Conservation (phyloP, 345 rosid genomes). For the Firmiana major region DNA sequence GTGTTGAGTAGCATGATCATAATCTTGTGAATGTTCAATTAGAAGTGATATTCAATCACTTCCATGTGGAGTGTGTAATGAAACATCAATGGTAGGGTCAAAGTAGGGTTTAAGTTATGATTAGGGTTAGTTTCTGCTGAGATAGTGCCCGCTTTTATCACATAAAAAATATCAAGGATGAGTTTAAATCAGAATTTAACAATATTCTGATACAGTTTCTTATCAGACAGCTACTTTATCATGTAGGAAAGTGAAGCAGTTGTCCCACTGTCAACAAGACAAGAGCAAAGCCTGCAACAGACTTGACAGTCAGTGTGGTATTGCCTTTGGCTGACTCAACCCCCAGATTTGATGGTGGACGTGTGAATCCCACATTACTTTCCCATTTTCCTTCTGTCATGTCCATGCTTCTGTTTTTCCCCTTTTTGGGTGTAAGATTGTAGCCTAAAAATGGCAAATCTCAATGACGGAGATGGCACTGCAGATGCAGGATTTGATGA, state of each 20-base stretch:
- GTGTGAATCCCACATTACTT: not conserved
- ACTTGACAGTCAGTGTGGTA: slow-evolving; percentile 19
- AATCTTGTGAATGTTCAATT: not conserved
- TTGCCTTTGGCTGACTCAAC: not conserved
- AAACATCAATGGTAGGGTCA: not conserved
- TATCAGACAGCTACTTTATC: too few relatives aligned
- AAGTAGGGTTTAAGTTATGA: too few relatives aligned
- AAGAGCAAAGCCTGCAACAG: slow-evolving; percentile 23
- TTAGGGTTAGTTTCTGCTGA: too few relatives aligned
- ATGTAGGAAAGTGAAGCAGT: not conserved
- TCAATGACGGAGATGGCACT: not conserved
- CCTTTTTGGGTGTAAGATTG: not conserved
- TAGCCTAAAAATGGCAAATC: not conserved
- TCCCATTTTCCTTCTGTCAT: not conserved
- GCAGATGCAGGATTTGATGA: not conserved
- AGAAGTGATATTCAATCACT: not conserved
- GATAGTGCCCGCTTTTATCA: too few relatives aligned
- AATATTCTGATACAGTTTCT: too few relatives aligned
- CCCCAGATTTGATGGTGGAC: slow-evolving; percentile 21
- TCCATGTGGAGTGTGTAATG: not conserved
- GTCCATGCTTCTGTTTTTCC: not conserved
- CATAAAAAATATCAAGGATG: too few relatives aligned
- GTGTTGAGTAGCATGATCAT: not conserved
- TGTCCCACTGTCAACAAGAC: slow-evolving; percentile 12
- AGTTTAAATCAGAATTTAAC: too few relatives aligned